phyloP scores from a whole-genome alignment of 2,329 filamentous ascomycete genomes.

The Colletotrichum chrysophilum region DNA sequence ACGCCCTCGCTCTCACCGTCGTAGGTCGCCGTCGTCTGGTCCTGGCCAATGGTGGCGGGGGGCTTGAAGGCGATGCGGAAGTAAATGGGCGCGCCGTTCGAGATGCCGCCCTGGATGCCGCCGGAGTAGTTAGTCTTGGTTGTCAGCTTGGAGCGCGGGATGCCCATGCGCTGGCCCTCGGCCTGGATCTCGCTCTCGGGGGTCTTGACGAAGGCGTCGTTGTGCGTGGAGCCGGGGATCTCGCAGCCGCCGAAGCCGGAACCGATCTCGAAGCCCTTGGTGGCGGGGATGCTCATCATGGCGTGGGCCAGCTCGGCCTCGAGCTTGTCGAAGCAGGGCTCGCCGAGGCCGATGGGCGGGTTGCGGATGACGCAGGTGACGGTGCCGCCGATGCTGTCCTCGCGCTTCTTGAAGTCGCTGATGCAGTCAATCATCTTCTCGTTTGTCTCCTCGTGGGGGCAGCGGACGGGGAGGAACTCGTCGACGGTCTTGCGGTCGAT shows the following conservation, averaged over 20 bases:
- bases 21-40: slow-evolving; percentile 84
- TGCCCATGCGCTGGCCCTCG: slow-evolving; percentile 40
- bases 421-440: slow-evolving; percentile 81
- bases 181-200: slow-evolving; percentile 41
- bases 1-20: slow-evolving; percentile 73
- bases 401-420: slow-evolving; percentile 74
- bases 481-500: slow-evolving; percentile 82
- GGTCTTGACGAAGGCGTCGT: slow-evolving; percentile 80
- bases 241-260: slow-evolving; percentile 90
- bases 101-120: slow-evolving; percentile 94
- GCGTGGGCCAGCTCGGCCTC: slow-evolving; percentile 91
- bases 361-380: slow-evolving; percentile 94
- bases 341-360: slow-evolving; percentile 83
- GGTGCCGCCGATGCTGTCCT: slow-evolving; percentile 93
- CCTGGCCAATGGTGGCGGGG: slow-evolving; percentile 88
- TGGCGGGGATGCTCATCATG: slow-evolving; percentile 94
- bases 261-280: slow-evolving; percentile 95
- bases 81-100: slow-evolving; percentile 92
- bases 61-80: slow-evolving; percentile 97
- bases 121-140: slow-evolving; percentile 96
- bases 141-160: slow-evolving; percentile 67
- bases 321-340: slow-evolving; percentile 95
- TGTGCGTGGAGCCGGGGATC: slow-evolving; percentile 87
- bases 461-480: slow-evolving; percentile 83
- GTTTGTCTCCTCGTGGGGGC: slow-evolving; percentile 71